Evolutionary conservation across 495 filamentous ascomycete genomes (phyloP).

Genomic region (Neurospora sp.): DNA sequence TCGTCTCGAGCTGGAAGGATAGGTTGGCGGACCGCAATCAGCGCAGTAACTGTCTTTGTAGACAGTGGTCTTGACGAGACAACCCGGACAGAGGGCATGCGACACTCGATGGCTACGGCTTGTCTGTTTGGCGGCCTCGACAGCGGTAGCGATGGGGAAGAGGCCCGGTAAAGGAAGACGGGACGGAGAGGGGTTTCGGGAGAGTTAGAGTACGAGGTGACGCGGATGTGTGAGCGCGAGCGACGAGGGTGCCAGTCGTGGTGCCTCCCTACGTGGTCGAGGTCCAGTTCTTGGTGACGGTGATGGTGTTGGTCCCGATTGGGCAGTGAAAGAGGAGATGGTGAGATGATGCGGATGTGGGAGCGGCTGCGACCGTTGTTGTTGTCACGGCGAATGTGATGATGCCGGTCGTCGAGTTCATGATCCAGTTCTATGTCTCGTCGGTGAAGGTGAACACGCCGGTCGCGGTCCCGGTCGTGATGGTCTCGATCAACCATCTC

Average conservation of each 20-base stretch:
- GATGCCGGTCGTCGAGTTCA: neutral
- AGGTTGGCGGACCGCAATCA: too few species aligned
- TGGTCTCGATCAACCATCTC: neutral
- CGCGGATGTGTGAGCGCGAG: neutral
- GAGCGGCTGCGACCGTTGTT: neutral
- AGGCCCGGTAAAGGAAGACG: neutral
- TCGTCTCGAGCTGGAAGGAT: too few species aligned
- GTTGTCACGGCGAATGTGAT: neutral
- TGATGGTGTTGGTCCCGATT: neutral
- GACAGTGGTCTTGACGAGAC: neutral
- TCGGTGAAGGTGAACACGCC: too few species aligned
- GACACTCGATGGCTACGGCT: neutral
- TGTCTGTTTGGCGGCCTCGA: neutral
- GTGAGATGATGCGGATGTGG: neutral
- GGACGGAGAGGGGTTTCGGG: accelerated
- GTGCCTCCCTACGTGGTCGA: neutral
- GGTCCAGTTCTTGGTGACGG: neutral
- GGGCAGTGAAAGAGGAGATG: neutral
- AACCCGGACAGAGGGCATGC: accelerated
- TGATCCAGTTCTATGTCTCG: too few species aligned
- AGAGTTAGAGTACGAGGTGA: neutral
- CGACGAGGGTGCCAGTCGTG: neutral
- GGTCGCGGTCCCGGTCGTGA: neutral
- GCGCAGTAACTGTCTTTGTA: neutral
- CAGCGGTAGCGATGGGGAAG: neutral